phyloP scores from a whole-genome alignment of 192 early-diverging fungal species.

The Coemansia sp. region DNA sequence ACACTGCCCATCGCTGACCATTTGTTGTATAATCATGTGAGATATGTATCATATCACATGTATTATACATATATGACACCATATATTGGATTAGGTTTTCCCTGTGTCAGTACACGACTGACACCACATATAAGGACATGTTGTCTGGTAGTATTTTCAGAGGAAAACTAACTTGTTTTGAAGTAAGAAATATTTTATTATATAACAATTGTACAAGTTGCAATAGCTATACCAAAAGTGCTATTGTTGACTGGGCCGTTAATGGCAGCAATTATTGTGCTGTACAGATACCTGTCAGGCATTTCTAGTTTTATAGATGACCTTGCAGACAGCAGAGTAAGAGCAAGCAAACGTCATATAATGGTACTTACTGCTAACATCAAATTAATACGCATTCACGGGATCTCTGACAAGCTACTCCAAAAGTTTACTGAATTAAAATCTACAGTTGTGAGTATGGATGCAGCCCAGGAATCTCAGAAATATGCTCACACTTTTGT shows the following conservation, averaged over 20 bases:
- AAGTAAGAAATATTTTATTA: too few relatives aligned
- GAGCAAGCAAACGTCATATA: not conserved
- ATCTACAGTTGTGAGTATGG: not conserved
- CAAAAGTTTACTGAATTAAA: not conserved
- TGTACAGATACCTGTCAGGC: not conserved
- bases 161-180: too few relatives aligned
- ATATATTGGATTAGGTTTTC: too few relatives aligned
- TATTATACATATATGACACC: too few relatives aligned
- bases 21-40: too few relatives aligned
- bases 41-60: too few relatives aligned
- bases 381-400: not conserved
- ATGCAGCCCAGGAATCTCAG: not conserved
- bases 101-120: too few relatives aligned
- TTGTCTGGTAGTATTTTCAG: too few relatives aligned
- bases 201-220: not conserved
- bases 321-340: not conserved
- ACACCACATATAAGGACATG: too few relatives aligned
- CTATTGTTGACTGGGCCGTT: not conserved
- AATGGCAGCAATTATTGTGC: not conserved
- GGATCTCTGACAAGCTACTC: not conserved
- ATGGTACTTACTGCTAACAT: not conserved
- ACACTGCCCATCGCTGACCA: conserved; percentile 45
- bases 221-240: not conserved
- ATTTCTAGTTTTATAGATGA: not conserved
- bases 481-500: not conserved